Base-by-base conservation (phyloP, 2,329 filamentous ascomycete genomes). In the Botrytis squamosa region DNA sequence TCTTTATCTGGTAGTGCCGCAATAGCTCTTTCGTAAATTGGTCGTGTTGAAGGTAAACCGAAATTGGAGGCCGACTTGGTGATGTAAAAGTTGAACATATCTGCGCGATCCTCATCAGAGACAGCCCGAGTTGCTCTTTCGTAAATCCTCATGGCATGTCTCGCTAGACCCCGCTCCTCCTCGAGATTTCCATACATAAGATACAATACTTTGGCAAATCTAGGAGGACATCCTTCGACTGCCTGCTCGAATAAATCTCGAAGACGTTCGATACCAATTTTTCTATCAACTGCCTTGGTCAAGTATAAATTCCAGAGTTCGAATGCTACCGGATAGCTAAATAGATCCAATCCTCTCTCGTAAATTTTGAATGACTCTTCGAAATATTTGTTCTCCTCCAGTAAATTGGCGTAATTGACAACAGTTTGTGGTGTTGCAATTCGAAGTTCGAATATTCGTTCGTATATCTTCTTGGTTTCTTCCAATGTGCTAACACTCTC, bases 81-180 rank as follows among this genome's bases (percentile, higher is more conserved):
- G 81, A 99, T 98, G 85, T 99, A 99, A 82, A 98, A 97, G 83
- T 97, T 96, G 85, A 98, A 99, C 95, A 99, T 98, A 80, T 97
- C 94, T 75, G 95, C 91, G 70, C 94, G 89, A 82, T 99, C 95
- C 80, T 98, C 95, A 80, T 99, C 96, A 22, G 93, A 92, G 5
- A 99, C 97, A 20, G 95, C 95, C 46, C 96, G 90, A 8, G 96
- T 99, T 12, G 96, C 96, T 74, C 96, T 92, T 84, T 99, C 97
- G 83, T 99, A 99, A 78, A 99, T 99, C 74, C 96, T 92, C 96
- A 99, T 99, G 3, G 97, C 97, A 81, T 98, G 95, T 68, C 97
- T 89, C 18, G 96, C 95, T 25, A 99, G 89, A 1, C 96, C 96
- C 52, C 96, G 89, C 80, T 99, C 96, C 84, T 99, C 96, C 83